These are phyloP conservation scores for Omphalotus guepiniiformis DNA, from an alignment of 768 basidiomycete genomes.

Conservation along the genomic window DNA sequence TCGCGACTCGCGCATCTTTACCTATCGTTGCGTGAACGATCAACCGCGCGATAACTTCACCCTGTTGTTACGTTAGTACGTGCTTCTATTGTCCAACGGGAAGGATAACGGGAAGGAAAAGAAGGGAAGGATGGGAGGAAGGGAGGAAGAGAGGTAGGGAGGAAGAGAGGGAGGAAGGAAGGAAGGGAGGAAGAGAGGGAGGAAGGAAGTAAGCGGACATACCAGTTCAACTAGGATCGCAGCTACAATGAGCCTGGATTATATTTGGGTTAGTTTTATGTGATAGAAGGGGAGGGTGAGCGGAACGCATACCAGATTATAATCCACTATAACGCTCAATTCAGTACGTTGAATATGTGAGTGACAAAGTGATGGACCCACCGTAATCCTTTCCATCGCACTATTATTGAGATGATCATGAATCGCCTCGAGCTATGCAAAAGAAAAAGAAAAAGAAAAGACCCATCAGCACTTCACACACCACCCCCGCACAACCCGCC, in stretches of 20 bases:
- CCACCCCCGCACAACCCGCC: background rate
- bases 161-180: too few species aligned
- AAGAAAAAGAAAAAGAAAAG: background rate
- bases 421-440: slow-evolving; percentile 51
- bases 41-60: slow-evolving; percentile 77
- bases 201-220: slow-evolving; percentile 22
- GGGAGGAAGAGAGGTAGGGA: too few species aligned
- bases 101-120: slow-evolving; percentile 10
- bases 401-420: slow-evolving; percentile 90
- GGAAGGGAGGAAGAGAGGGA: slow-evolving; percentile 10
- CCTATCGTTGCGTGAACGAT: slow-evolving; percentile 59
- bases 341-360: background rate
- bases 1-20: slow-evolving; percentile 6
- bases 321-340: slow-evolving; percentile 28
- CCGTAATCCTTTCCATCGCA: slow-evolving; percentile 87
- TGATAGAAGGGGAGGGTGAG: slow-evolving; percentile 16
- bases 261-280: too few species aligned
- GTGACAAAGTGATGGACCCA: background rate
- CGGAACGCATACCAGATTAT: slow-evolving; percentile 39
- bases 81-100: too few species aligned
- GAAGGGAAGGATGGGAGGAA: background rate
- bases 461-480: background rate
- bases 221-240: slow-evolving; percentile 88
- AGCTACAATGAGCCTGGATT: slow-evolving; percentile 76
- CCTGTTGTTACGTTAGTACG: too few species aligned